phyloP scores from a whole-genome alignment of 1,139 yeast genomes.

The Diutina neorugosa region DNA sequence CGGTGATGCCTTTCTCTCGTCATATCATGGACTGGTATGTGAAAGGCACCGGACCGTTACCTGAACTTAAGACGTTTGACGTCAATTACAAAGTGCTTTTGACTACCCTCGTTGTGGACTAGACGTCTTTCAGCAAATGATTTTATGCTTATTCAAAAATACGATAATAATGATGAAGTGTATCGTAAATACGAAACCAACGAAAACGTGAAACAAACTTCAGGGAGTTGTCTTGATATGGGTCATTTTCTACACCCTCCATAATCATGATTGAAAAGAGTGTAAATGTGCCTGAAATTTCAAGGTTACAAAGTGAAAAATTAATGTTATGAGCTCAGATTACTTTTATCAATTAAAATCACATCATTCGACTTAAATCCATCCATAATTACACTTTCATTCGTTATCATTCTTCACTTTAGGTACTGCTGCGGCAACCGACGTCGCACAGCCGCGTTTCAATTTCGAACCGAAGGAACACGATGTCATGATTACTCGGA shows the following conservation, averaged over 20 bases:
- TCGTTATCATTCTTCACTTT: too few species aligned
- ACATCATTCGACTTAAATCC: not conserved
- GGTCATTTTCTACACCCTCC: too few species aligned
- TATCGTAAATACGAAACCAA: too few species aligned
- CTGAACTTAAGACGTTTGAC: not conserved
- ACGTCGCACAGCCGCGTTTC: not conserved
- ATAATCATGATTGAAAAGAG: too few species aligned
- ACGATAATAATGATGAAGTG: too few species aligned
- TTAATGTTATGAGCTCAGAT: too few species aligned
- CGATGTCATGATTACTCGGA: not conserved
- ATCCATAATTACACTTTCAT: not conserved
- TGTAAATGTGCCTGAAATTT: too few species aligned
- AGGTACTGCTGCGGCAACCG: not conserved
- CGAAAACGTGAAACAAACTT: too few species aligned
- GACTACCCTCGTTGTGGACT: not conserved
- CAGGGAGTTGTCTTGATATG: too few species aligned
- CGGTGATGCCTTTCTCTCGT: not conserved
- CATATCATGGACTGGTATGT: not conserved
- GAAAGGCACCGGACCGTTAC: not conserved
- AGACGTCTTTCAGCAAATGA: not conserved
- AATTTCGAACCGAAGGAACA: not conserved
- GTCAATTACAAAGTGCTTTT: conserved; percentile 1
- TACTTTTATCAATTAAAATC: too few species aligned
- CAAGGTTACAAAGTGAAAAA: too few species aligned
- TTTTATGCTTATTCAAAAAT: too few species aligned